These are phyloP conservation scores for Yamadazyma blattariae DNA, from an alignment of 1,139 yeast species.

Conservation along the genomic window DNA sequence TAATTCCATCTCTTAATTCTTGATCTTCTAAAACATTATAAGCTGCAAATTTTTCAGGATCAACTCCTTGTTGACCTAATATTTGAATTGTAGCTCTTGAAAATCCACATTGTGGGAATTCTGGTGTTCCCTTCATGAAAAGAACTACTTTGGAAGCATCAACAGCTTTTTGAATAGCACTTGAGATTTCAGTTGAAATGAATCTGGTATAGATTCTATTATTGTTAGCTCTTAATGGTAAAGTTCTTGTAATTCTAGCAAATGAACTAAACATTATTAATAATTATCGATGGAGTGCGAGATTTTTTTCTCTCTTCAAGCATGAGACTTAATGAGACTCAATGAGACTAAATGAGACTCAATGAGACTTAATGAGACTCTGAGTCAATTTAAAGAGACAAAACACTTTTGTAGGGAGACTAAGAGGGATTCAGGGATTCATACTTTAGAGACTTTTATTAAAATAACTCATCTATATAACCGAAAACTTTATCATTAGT, in stretches of 20 bases:
- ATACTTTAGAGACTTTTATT: too few relatives aligned
- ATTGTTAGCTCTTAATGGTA: too few relatives aligned
- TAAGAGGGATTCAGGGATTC: too few relatives aligned
- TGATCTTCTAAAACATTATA: constrained; percentile 94
- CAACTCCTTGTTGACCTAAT: constrained; percentile 95
- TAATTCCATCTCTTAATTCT: constrained; percentile 88
- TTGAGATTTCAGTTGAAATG: constrained; percentile 72
- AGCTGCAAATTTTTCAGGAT: constrained; percentile 94
- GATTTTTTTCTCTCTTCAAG: too few relatives aligned
- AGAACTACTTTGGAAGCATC: constrained; percentile 89
- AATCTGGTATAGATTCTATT: too few relatives aligned
- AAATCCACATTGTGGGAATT: constrained; percentile 97
- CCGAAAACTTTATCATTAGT: constrained; percentile 3
- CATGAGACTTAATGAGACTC: too few relatives aligned
- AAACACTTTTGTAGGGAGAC: too few relatives aligned
- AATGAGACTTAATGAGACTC: too few relatives aligned
- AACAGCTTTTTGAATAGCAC: constrained; percentile 84
- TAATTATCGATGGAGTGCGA: constrained; percentile 5
- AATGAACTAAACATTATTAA: constrained; percentile 6
- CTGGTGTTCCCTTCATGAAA: constrained; percentile 97
- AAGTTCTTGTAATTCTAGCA: neutral
- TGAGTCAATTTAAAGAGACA: too few relatives aligned
- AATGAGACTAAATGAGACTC: too few relatives aligned
- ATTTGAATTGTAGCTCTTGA: constrained; percentile 92
- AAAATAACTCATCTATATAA: constrained; percentile 1